phyloP scores from a whole-genome alignment of 1,284 basidiomycete species.

The Moniliella sp. region DNA sequence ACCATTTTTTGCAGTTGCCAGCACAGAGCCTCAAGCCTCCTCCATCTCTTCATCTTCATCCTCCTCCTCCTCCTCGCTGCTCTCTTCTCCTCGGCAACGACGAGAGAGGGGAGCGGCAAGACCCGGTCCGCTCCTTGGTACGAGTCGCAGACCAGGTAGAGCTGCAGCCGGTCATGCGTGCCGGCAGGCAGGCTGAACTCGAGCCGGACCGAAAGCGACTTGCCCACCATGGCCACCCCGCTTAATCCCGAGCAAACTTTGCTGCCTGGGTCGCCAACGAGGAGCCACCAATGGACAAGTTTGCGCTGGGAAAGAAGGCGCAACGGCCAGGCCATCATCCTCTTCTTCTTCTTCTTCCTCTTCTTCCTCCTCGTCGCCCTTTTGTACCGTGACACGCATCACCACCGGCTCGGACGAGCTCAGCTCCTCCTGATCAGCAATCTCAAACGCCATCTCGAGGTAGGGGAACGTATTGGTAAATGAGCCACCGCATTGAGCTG shows the following conservation, averaged over 20 bases:
- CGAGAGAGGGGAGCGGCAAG: conserved; percentile 10
- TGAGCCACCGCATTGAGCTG: conserved; percentile 40
- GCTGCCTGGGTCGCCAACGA: conserved; percentile 57
- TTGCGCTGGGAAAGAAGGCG: conserved; percentile 71
- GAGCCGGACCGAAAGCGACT: conserved; percentile 50
- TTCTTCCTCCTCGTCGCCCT: conserved; percentile 53
- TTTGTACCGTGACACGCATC: conserved; percentile 55
- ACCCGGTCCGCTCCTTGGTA: conserved; percentile 39
- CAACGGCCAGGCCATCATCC: conserved; percentile 59
- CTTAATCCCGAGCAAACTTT: conserved; percentile 72
- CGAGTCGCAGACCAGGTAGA: conserved; percentile 79
- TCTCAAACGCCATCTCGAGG: conserved; percentile 61
- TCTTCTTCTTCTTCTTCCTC: conserved; percentile 44
- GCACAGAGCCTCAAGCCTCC: too few species aligned
- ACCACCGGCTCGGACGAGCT: conserved; percentile 61
- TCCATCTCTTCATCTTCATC: conserved; percentile 10
- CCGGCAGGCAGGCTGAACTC: conserved; percentile 59
- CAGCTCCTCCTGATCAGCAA: conserved; percentile 48
- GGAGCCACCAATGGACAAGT: conserved; percentile 94
- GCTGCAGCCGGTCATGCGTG: conserved; percentile 50
- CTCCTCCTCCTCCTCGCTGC: conserved; percentile 14
- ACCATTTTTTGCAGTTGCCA: too few species aligned
- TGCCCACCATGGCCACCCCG: conserved; percentile 65
- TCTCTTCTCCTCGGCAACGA: conserved; percentile 20
- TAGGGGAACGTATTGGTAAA: conserved; percentile 43